These are phyloP conservation scores for Gracilaria gracilis DNA, from an alignment of 23 red algal genomes.

Conservation along the genomic window DNA sequence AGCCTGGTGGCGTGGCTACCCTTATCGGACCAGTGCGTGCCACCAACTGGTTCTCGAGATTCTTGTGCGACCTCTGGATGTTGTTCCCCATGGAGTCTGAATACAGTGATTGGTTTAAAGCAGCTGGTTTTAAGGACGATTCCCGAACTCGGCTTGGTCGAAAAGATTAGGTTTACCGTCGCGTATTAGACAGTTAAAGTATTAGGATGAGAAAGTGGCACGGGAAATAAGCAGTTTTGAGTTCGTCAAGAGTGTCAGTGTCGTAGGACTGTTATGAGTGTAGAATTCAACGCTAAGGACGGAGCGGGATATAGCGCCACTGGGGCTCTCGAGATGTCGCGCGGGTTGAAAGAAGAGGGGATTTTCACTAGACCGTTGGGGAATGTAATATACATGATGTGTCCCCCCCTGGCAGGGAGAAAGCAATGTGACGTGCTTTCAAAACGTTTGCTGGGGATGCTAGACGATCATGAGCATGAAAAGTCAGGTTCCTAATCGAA, in stretches of 20 bases:
- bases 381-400: constrained; percentile 86
- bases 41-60: constrained; percentile 92
- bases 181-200: constrained; percentile 20
- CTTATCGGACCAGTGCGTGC: constrained; percentile 96
- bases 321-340: constrained; percentile 44
- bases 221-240: constrained; percentile 62
- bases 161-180: no score
- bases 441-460: neutral
- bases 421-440: neutral
- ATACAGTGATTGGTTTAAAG: constrained; percentile 88
- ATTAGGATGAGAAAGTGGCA: constrained; percentile 78
- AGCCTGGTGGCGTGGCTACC: constrained; percentile 86
- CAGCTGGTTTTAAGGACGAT: constrained; percentile 88
- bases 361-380: constrained; percentile 84
- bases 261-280: constrained; percentile 85
- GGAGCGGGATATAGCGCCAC: constrained; percentile 73
- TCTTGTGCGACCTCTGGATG: constrained; percentile 99
- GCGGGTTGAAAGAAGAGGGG: constrained; percentile 38
- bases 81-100: constrained; percentile 95
- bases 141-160: no score
- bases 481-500: neutral
- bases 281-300: constrained; percentile 61
- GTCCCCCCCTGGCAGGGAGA: constrained; percentile 64
- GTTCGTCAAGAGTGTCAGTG: constrained; percentile 53
- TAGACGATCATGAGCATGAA: neutral